Percentiles rank a stretch among this genome's conserved stretches.
These are phyloP conservation scores for Rhododendron vialii DNA, from an alignment of 148 eudicot genomes.

Conservation along the genomic window DNA sequence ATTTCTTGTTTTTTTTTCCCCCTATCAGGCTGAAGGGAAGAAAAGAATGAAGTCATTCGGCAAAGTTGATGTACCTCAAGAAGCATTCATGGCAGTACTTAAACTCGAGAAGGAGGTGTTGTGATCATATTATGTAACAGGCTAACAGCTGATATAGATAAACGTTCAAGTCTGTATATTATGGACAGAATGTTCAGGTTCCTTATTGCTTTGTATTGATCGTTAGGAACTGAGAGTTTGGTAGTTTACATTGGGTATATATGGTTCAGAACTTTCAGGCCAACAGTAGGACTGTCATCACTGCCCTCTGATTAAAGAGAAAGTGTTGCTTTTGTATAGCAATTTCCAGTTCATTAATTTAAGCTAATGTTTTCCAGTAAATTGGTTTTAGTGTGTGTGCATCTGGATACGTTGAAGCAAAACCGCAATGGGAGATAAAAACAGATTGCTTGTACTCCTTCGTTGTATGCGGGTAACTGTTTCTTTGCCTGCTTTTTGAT, in stretches of 20 bases:
- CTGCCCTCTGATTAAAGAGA: not conserved
- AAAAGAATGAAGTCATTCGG: constrained; percentile 98
- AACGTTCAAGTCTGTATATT: not conserved
- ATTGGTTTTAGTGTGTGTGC: not conserved
- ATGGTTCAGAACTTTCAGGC: not conserved
- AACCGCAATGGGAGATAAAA: not conserved
- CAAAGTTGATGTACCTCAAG: constrained; percentile 93
- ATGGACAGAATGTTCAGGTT: not conserved
- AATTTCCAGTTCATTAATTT: not conserved
- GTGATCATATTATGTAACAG: constrained; percentile 27
- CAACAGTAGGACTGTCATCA: not conserved
- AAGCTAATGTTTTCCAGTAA: not conserved
- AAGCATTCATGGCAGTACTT: constrained; percentile 97
- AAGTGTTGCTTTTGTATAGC: not conserved
- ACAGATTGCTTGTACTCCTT: not conserved
- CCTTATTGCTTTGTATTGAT: not conserved
- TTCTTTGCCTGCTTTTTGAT: not conserved
- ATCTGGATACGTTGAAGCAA: not conserved
- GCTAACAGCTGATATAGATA: not conserved
- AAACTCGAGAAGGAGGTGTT: constrained; percentile 96
- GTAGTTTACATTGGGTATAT: not conserved
- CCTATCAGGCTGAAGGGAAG: constrained; percentile 89
- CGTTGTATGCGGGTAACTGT: not conserved
- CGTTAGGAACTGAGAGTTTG: not conserved
- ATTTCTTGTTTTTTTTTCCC: not conserved